phyloP scores from a whole-genome alignment of 306 rosid species.

The Psophocarpus tetragonolobus region DNA sequence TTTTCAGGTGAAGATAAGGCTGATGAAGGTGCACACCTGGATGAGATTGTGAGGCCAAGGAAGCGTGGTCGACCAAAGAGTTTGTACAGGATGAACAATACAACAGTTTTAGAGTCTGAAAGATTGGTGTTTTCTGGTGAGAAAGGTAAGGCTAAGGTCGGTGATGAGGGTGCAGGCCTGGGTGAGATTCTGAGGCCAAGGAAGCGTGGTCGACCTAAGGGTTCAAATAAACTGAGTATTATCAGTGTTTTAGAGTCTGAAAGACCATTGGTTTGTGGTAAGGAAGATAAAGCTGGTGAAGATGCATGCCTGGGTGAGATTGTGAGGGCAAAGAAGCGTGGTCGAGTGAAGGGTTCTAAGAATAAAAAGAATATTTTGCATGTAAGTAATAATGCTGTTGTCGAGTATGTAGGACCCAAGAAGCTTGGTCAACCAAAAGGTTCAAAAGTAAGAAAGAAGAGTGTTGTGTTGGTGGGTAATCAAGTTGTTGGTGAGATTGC shows the following conservation, averaged over 20 bases:
- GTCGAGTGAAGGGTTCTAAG: slow-evolving; percentile 37
- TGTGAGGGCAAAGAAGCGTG: slow-evolving; percentile 21
- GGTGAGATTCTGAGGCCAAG: slow-evolving; percentile 16
- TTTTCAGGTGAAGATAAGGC: background rate
- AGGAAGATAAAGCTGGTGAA: no score
- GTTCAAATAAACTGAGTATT: no score
- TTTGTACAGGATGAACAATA: background rate
- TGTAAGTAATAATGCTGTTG: slow-evolving; percentile 21
- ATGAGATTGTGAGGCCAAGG: slow-evolving; percentile 2
- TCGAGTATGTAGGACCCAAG: background rate
- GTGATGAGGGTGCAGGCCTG: slow-evolving; percentile 23
- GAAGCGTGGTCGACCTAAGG: background rate
- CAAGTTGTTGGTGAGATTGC: slow-evolving; percentile 12
- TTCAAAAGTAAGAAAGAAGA: slow-evolving; percentile 30
- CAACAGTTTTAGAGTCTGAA: background rate
- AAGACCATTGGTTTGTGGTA: background rate
- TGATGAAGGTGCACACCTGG: slow-evolving; percentile 19
- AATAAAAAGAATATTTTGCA: background rate
- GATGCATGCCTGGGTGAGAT: no score
- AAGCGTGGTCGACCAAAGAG: slow-evolving; percentile 27
- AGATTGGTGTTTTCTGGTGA: background rate
- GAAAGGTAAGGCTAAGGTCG: slow-evolving; percentile 4
- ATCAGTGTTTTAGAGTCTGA: no score
- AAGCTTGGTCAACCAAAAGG: slow-evolving; percentile 43
- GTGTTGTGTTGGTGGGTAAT: background rate